These are phyloP conservation scores for Termitomyces sp. DNA, from an alignment of 768 basidiomycete species.

Conservation along the genomic window DNA sequence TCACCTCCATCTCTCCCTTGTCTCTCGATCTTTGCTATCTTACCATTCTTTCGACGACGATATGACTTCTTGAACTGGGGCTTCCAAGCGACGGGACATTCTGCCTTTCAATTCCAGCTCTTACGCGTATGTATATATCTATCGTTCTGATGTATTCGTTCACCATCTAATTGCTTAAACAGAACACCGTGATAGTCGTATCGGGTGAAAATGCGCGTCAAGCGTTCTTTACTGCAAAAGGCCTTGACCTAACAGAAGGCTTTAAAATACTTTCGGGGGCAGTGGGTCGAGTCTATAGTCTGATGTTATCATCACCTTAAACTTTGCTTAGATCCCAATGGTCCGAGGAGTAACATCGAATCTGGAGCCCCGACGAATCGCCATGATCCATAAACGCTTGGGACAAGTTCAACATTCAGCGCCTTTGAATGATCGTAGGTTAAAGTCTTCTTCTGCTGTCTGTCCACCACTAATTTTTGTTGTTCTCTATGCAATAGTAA, in stretches of 20 bases:
- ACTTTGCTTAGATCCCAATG: slow-evolving; percentile 56
- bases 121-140: slow-evolving; percentile 44
- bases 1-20: slow-evolving; percentile 55
- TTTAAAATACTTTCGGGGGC: slow-evolving; percentile 78
- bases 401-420: slow-evolving; percentile 57
- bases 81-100: slow-evolving; percentile 61
- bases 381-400: slow-evolving; percentile 69
- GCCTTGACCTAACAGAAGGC: slow-evolving; percentile 72
- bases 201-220: slow-evolving; percentile 69
- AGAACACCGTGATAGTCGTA: slow-evolving; percentile 73
- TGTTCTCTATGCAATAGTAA: slow-evolving; percentile 37
- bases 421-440: slow-evolving; percentile 54
- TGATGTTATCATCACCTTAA: slow-evolving; percentile 15
- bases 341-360: slow-evolving; percentile 71
- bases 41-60: slow-evolving; percentile 63
- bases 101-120: slow-evolving; percentile 65
- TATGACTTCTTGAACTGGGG: slow-evolving; percentile 73
- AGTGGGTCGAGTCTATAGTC: slow-evolving; percentile 36
- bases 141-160: neutral
- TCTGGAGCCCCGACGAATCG: slow-evolving; percentile 54
- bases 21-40: slow-evolving; percentile 49
- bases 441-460: slow-evolving; percentile 12
- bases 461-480: slow-evolving; percentile 7
- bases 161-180: neutral
- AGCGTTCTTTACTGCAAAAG: slow-evolving; percentile 64